Evolutionary conservation across 495 filamentous ascomycete genomes (phyloP), one percentile per base, ranked within the genome.

Genomic region (Aspergillus panamensis): DNA sequence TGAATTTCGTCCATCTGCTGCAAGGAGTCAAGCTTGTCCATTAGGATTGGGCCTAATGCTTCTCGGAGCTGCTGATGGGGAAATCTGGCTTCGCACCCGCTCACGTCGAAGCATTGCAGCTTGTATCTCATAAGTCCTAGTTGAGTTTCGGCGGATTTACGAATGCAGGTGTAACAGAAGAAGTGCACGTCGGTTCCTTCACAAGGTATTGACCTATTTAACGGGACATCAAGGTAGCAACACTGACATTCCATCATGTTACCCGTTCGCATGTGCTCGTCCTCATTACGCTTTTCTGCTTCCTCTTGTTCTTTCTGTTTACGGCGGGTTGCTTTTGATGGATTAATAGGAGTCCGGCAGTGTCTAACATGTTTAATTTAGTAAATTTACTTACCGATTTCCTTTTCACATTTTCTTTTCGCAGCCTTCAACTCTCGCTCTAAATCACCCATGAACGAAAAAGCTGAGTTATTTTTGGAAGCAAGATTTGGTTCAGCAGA

Each of bases 111-210:
- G 57, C 83, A 86, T 7, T 64, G 65, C 8, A 91, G 68, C 17
- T 81, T 68, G 65, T 89, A 86, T 59, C 82, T 82, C 30, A 77
- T 80, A 10, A 79, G 70, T 16, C 89, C 89, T 51, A 96, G 80
- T 51, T 83, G 76, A 14, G 71, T 80, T 58, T 89, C 82, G n/a
- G 88, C 87, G 60, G 82, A 82, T 30, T 58, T 76, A 61, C 69
- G 79, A 19, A 84, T 80, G 64, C 91, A 96, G 14, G 68, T 75
- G 29, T 73, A 75, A 70, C 91, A 96, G 65, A 92, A 90, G 68
- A 81, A 85, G 66, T 90, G 86, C 0, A 70, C 55, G 0, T 77
- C 69, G 37, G 76, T 76, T 29, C 70, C 77, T 48, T 84, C 72
- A 71, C 91, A 96, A 44, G 84, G 81, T 3, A 87, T 79, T 77